Evolutionary conservation across 2,329 filamentous ascomycete species (phyloP), one percentile per base, ranked within the genome.

Genomic region (Trichoderma citrinoviride): DNA sequence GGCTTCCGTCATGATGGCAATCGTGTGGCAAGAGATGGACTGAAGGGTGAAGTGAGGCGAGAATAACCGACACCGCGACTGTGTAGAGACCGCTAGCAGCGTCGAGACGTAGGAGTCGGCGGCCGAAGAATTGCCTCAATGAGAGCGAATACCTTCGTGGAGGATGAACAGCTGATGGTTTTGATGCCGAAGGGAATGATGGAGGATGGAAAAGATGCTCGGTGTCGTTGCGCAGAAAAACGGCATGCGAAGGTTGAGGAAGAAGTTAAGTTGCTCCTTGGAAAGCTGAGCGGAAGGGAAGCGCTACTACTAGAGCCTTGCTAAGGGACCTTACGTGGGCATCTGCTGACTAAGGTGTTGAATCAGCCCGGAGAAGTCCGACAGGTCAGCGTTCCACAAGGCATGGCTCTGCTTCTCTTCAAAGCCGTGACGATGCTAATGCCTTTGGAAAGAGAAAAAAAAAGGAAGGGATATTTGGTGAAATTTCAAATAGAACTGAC

Each of bases 1-100:
- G 61, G 85, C 82, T 73, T 95, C 92, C 54, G 91, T 87, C 91
- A 94, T 95, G 72, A 68, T 71, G 66, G 69, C 44, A 12, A 40
- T 25, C 27, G 12, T 55, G 50, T 17, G 40, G 27, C 12, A n/a
- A 19, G 58, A 49, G 29, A 50, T 62, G 49, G 7, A 54, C 23
- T 54, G 3, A 19, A 21, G 19, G 7, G 53, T 33, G 6, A 46
- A n/a, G 43, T 57, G 40, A 66, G 19, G 57, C n/a, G 37, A 62
- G 54, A 57, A 50, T 25, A 54, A 47, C 58, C 14, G 49, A 54
- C 49, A 43, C 40, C 49, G 49, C 49, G 58, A 62, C 29, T 54
- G 5, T 46, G 33, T 37, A 12, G 12, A 40, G 27, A 43, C 37
- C 23, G 47, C 47, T 37, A 46, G 40, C 40, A 54, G 10, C 21